Percentiles rank a stretch among this genome's conserved stretches.
These are phyloP conservation scores for Pulveroboletus sp. DNA, from an alignment of 768 basidiomycete genomes.

Conservation along the genomic window DNA sequence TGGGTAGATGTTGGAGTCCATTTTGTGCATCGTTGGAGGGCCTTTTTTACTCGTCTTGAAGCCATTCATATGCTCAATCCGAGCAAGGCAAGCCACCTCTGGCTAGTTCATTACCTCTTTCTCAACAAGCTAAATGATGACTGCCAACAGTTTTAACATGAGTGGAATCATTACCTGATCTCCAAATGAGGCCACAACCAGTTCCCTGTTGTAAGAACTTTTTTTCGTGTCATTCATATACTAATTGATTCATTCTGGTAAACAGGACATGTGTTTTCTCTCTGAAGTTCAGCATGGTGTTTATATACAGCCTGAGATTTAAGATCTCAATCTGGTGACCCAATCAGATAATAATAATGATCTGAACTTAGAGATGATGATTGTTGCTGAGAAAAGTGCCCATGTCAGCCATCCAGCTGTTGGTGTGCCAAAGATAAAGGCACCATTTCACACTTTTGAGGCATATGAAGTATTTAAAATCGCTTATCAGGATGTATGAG, in stretches of 20 bases:
- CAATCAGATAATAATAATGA: too few relatives aligned
- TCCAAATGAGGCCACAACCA: constrained; percentile 1
- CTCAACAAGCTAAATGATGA: constrained; percentile 38
- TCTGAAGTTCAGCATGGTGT: not conserved
- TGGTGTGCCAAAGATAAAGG: not conserved
- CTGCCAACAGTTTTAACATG: constrained; percentile 30
- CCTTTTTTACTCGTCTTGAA: constrained; percentile 40
- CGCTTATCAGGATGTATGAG: not conserved
- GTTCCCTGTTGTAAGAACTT: not conserved
- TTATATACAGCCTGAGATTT: too few relatives aligned
- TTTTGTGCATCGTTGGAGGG: constrained; percentile 39
- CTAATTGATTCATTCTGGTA: too few relatives aligned
- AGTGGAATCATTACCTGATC: constrained; percentile 42
- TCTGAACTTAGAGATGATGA: not conserved
- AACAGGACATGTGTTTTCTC: constrained; percentile 5
- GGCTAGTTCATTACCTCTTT: constrained; percentile 43
- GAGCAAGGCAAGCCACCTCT: constrained; percentile 34
- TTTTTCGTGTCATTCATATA: not conserved
- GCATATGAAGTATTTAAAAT: not conserved
- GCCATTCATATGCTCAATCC: constrained; percentile 33
- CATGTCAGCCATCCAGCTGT: not conserved
- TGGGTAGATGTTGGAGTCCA: constrained; percentile 42
- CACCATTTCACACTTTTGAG: not conserved
- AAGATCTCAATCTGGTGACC: too few relatives aligned
- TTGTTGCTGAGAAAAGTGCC: not conserved